A percentile compares a stretch with the other conserved stretches of the same genome.
phyloP scores from a whole-genome alignment of 345 rosid genomes.

The Citrus inodora region DNA sequence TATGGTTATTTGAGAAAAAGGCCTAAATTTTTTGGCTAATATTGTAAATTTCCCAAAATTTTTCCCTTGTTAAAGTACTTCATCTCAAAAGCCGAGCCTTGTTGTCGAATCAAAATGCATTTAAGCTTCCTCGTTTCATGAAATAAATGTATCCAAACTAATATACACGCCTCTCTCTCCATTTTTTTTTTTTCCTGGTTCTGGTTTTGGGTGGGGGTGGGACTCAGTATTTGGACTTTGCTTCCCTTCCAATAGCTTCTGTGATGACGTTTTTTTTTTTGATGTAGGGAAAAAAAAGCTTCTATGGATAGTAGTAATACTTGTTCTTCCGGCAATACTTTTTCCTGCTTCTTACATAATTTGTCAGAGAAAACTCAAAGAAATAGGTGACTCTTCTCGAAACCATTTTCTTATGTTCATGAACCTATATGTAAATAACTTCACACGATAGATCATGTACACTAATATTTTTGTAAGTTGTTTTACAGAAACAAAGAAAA shows the following conservation, averaged over 20 bases:
- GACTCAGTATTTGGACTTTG: too few relatives aligned
- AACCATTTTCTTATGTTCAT: neutral
- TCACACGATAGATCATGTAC: too few relatives aligned
- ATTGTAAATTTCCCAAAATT: too few relatives aligned
- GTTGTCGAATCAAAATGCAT: neutral
- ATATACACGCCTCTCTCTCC: too few relatives aligned
- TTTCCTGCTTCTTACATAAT: neutral
- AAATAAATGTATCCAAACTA: too few relatives aligned
- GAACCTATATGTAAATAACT: too few relatives aligned
- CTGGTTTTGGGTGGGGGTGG: too few relatives aligned
- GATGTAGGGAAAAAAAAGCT: neutral
- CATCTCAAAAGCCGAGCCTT: neutral
- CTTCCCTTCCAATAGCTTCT: neutral
- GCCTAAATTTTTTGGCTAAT: too few relatives aligned
- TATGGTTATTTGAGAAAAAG: too few relatives aligned
- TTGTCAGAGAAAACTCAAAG: constrained; percentile 1
- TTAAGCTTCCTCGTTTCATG: neutral
- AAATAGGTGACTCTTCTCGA: neutral
- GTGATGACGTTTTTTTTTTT: neutral
- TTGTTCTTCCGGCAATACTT: neutral
- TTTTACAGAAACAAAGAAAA: neutral
- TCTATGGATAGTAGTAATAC: neutral
- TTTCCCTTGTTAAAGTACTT: neutral
- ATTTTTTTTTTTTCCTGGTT: too few relatives aligned
- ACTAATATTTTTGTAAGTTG: neutral